Base-by-base conservation (phyloP, 2,329 filamentous ascomycete genomes). In the Aspergillus pseudoglaucus region DNA sequence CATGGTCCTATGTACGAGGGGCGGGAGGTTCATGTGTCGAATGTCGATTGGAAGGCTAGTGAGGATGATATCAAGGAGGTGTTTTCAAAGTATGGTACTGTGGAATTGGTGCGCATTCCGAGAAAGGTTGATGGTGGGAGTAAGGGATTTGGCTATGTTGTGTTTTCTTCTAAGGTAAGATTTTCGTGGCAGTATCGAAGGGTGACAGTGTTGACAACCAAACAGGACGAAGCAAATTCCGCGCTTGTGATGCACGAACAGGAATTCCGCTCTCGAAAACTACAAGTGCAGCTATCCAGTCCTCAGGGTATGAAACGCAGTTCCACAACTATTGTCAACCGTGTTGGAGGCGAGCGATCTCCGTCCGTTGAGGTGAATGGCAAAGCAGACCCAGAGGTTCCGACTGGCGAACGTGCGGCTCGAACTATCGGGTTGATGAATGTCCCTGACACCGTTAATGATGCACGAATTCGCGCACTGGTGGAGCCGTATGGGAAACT, bases 381-480 rank as follows among this genome's bases (percentile, higher is more conserved):
- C 14, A 52, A 47, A 4, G 44, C 48, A 7, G 73, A 76, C 30
- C 61, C 70, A 42, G 59, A 65, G 25, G 75, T 71, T 60, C 46
- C 63, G 0, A 66, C 72, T 49, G 55, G 61, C 20, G 73, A 76
- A 1, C 67, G 71, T 6, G 76, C 75, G 25, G 80, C 83, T 44
- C 83, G 89, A 45, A 93, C 88, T 1, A 77, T 97, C 44, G 85
- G 85, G 8, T 74, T 98, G 23, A 81, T 96, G 69, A 86, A 90
- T 53, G 75, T 98, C 1, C 89, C 93, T 0, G 93, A 97, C 61
- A 97, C 90, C 0, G 82, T 97, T 59, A 96, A 94, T 55, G 88
- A 95, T 60, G 82, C 87, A 1, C 88, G 90, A 25, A 81, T 98
- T 47, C 81, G 81, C 40, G 77, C 83, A 0, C 73, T 94, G 2